Evolutionary conservation across 148 eudicot genomes (phyloP).

Genomic region (Chenopodium quinoa): DNA sequence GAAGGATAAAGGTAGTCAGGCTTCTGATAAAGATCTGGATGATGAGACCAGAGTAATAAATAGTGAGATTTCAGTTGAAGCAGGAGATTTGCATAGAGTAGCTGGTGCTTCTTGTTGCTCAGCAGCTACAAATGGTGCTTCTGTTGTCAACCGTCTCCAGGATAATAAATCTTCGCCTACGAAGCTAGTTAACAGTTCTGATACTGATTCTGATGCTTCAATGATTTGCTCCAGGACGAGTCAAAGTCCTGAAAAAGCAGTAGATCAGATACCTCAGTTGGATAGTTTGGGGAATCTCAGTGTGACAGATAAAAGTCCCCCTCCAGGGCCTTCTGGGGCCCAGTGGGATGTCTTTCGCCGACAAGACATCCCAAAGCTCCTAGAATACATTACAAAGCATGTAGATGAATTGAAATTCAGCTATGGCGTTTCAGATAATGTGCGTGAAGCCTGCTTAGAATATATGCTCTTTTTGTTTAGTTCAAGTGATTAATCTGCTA

Average conservation of each 20-base stretch:
- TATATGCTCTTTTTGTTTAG: constrained; percentile 7
- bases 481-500: no score
- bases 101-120: constrained; percentile 36
- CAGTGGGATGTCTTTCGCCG: constrained; percentile 89
- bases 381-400: constrained; percentile 63
- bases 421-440: constrained; percentile 38
- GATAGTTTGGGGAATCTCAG: constrained; percentile 31
- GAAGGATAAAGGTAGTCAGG: constrained; percentile 34
- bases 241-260: constrained; percentile 46
- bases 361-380: constrained; percentile 79
- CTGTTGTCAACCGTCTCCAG: constrained; percentile 16
- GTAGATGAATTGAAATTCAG: constrained; percentile 41
- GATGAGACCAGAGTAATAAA: constrained; percentile 35
- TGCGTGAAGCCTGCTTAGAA: constrained; percentile 29
- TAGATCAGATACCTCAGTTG: constrained; percentile 34
- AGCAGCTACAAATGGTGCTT: constrained; percentile 27
- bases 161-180: constrained; percentile 31
- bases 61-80: constrained; percentile 61
- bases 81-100: constrained; percentile 45
- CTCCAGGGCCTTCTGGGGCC: constrained; percentile 46
- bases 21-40: constrained; percentile 28
- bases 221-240: constrained; percentile 51
- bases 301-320: constrained; percentile 11
- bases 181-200: constrained; percentile 38
- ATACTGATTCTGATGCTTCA: constrained; percentile 68